Percentiles rank a stretch among this genome's conserved stretches.
Conservation (phyloP, 2,329 filamentous ascomycete genomes). For the Ascomycota sp. region DNA sequence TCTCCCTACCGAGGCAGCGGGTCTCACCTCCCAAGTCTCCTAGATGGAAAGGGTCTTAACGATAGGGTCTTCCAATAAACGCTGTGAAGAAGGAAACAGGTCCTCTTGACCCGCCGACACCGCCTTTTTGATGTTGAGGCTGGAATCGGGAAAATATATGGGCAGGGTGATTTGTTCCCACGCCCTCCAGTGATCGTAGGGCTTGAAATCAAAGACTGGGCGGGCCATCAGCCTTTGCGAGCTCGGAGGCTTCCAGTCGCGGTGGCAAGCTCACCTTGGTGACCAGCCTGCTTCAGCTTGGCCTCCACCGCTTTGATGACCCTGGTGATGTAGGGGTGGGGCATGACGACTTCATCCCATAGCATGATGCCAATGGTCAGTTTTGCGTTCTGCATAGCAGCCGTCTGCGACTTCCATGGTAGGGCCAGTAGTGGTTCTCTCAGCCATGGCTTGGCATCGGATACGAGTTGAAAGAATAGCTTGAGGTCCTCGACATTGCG, state of each 20-base stretch:
- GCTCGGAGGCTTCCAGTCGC: too few species aligned
- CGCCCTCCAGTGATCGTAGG: constrained; percentile 2
- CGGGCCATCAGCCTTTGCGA: too few species aligned
- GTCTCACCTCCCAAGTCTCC: constrained; percentile 17
- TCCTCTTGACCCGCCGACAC: constrained; percentile 36
- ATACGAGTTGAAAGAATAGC: constrained; percentile 13
- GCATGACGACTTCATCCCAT: constrained; percentile 36
- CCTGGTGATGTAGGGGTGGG: constrained; percentile 36
- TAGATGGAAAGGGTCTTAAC: constrained; percentile 26
- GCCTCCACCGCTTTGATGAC: constrained; percentile 33
- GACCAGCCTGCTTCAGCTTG: constrained; percentile 22
- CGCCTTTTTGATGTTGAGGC: constrained; percentile 25
- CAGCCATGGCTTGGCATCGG: constrained; percentile 13
- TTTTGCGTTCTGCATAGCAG: background rate
- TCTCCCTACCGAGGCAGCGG: too few species aligned
- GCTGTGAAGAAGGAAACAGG: constrained; percentile 30
- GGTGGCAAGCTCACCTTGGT: constrained; percentile 31
- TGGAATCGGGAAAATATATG: constrained; percentile 41
- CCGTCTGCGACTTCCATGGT: constrained; percentile 4
- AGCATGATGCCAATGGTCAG: constrained; percentile 14
- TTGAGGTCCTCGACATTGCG: constrained; percentile 14
- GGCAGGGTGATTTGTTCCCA: constrained; percentile 15
- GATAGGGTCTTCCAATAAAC: constrained; percentile 21
- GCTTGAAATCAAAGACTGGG: constrained; percentile 2
- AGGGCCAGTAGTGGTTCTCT: constrained; percentile 12